These are phyloP conservation scores for Hawksworthiomyces lignivorus DNA, from an alignment of 2,329 filamentous ascomycete species.

Conservation along the genomic window DNA sequence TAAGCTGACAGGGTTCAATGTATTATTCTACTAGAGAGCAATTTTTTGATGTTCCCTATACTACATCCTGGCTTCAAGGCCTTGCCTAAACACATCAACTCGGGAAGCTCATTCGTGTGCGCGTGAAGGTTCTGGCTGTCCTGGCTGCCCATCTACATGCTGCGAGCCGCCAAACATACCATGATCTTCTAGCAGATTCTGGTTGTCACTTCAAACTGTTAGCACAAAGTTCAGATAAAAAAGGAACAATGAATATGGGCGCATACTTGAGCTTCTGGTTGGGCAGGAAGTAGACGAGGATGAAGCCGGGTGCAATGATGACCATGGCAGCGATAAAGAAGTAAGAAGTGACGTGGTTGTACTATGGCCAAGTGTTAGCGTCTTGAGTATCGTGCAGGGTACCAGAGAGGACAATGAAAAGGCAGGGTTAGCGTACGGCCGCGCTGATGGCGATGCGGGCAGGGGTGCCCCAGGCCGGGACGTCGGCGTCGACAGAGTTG, in stretches of 20 bases:
- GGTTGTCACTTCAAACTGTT: conserved; percentile 2
- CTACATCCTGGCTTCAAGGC: too few species aligned
- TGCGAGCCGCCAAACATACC: conserved; percentile 6
- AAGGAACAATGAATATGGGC: too few species aligned
- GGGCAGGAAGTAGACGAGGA: conserved; percentile 6
- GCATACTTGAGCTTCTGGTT: conserved; percentile 8
- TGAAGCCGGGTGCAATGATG: conserved; percentile 6
- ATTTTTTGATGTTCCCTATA: too few species aligned
- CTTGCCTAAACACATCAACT: too few species aligned
- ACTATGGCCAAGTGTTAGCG: too few species aligned
- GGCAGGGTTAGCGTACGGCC: conserved; percentile 9
- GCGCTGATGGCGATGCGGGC: conserved; percentile 8
- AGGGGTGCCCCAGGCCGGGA: conserved; percentile 9
- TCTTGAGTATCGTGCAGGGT: too few species aligned
- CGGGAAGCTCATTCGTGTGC: too few species aligned
- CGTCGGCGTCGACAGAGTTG: conserved; percentile 10
- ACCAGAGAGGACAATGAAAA: too few species aligned
- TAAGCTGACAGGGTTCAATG: too few species aligned
- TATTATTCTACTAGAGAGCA: too few species aligned
- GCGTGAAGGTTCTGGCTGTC: too few species aligned
- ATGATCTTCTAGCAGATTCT: conserved; percentile 8
- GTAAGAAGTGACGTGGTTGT: conserved; percentile 9
- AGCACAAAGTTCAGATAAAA: neutral
- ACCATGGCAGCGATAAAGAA: conserved; percentile 9
- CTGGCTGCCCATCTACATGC: too few species aligned